phyloP scores from a whole-genome alignment of 345 rosid genomes.

The Gossypium raimondii region DNA sequence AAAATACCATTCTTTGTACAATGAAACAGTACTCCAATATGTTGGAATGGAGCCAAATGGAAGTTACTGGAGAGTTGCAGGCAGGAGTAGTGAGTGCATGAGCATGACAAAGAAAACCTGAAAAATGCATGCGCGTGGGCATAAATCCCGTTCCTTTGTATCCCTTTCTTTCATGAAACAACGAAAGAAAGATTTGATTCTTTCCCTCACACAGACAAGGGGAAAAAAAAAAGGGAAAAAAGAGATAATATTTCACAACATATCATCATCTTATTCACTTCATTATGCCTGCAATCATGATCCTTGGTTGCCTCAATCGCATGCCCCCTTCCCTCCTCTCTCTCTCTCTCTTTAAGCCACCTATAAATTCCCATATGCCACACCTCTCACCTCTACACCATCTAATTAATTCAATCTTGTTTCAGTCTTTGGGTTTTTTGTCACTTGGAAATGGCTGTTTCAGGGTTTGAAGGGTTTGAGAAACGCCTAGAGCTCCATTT shows the following conservation, averaged over 20 bases:
- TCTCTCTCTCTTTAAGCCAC: not conserved
- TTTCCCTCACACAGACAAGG: slow-evolving; percentile 11
- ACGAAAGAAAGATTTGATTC: not conserved
- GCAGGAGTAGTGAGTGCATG: not conserved
- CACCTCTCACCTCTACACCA: slow-evolving; percentile 30
- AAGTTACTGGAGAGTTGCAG: not conserved
- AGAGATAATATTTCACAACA: slow-evolving; percentile 12
- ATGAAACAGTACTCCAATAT: not conserved
- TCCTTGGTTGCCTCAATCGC: slow-evolving; percentile 98
- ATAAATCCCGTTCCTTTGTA: slow-evolving; percentile 29
- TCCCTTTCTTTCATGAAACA: not conserved
- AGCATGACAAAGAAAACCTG: slow-evolving; percentile 5
- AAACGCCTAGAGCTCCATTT: slow-evolving; percentile 92
- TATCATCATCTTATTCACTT: slow-evolving; percentile 52
- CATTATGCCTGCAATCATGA: slow-evolving; percentile 94
- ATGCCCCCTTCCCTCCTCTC: slow-evolving; percentile 46
- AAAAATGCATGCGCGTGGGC: slow-evolving; percentile 51
- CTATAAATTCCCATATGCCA: slow-evolving; percentile 12
- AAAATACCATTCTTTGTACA: not conserved
- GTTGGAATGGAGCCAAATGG: not conserved
- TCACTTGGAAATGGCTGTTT: slow-evolving; percentile 54
- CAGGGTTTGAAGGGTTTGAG: slow-evolving; percentile 99
- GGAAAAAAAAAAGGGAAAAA: not conserved
- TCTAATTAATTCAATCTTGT: not conserved
- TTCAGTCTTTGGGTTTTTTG: not conserved